Base-by-base conservation (phyloP, 2,329 filamentous ascomycete species). In the Aschersonia sp. region DNA sequence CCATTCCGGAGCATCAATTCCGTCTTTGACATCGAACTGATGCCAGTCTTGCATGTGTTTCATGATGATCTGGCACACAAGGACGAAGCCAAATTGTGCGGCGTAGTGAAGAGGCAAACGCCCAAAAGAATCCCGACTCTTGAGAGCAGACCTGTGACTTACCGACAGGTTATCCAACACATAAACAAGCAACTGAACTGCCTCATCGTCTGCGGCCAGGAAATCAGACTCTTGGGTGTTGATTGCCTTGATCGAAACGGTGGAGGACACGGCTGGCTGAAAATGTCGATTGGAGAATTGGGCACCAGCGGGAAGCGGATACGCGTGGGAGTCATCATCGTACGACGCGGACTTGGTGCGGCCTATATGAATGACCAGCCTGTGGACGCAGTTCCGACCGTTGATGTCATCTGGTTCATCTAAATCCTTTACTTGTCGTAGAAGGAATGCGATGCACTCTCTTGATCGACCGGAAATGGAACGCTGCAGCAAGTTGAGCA, bases 351-450 rank as follows among this genome's bases (percentile, higher is more conserved):
- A 69, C 52, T 77, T 77, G n/a, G 83, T 80, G 45, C 91, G 81
- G 20, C 91, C 89, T 56, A 96, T 94, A 28, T 89, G 83, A 51
- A 97, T 94, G 42, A 98, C 84, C 2, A 97, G 72, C 6, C 92
- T 82, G 62, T 98, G 92, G 45, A 98, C 79, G 61, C 88, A 92
- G 61, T 96, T 98, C 9, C 92, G 83, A 57, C 84, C 82, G 65
- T 97, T 95, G 60, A 98, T 88, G 59, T 97, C 92, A 55, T 94
- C 86, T 2, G 85, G 78, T 59, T 95, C 89, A 45, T 94, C 82
- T 2, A 97, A 73, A 1, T 77, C 81, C 43, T 80, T 75, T 46
- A 92, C 73, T 42, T 80, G 75, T 9, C 71, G 67, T 2, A 98
- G 64, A 1, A 97, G 73, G 50, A 75, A 76, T n/a, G 75, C 68